These are phyloP conservation scores for Penicillium sp. DNA, from an alignment of 2,329 filamentous ascomycete genomes.

Conservation along the genomic window DNA sequence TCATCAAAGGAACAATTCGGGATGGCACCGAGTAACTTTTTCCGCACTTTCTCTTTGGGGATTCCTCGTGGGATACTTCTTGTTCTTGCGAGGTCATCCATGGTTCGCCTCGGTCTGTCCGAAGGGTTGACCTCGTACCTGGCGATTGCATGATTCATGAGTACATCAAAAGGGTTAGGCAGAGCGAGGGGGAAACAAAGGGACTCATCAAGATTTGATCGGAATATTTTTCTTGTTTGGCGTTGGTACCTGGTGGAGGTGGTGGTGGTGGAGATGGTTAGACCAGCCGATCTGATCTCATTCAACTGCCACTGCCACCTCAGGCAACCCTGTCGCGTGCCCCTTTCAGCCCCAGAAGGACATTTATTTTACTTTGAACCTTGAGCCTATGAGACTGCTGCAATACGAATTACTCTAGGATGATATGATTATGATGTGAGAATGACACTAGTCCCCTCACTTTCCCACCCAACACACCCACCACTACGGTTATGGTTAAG, in stretches of 20 bases:
- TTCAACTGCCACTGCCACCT: neutral
- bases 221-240: neutral
- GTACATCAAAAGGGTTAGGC: constrained; percentile 3
- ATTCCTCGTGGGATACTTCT: neutral
- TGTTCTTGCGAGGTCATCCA: neutral
- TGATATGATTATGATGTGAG: neutral
- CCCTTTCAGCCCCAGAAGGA: neutral
- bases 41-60: constrained; percentile 1
- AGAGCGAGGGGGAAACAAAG: constrained; percentile 9
- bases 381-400: neutral
- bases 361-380: neutral
- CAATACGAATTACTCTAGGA: neutral
- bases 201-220: neutral
- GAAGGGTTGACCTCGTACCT: constrained; percentile 5
- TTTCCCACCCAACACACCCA: constrained; percentile 1
- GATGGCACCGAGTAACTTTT: neutral
- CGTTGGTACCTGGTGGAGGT: neutral
- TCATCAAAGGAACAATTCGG: neutral
- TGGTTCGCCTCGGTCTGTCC: constrained; percentile 9
- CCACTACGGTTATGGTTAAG: constrained; percentile 8
- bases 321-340: neutral
- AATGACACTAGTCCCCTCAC: neutral
- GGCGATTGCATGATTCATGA: constrained; percentile 14
- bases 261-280: neutral
- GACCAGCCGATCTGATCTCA: too few species aligned